Conservation (phyloP, 495 filamentous ascomycete genomes). For the Penicillium silybi region DNA sequence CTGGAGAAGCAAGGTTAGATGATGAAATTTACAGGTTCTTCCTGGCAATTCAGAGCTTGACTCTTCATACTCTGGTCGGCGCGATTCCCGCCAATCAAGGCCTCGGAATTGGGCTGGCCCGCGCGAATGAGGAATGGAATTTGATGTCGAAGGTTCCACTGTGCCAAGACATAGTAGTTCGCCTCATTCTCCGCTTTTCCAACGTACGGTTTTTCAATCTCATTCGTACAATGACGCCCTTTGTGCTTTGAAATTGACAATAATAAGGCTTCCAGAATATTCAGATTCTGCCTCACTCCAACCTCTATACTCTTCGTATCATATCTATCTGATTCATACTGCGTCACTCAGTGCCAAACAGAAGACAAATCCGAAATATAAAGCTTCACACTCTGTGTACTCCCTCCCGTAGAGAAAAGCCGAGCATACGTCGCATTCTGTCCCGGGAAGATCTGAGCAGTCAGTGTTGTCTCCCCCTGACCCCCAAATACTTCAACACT, state of each 20-base stretch:
- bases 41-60: no score
- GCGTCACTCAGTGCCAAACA: background rate
- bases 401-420: slow-evolving; percentile 21
- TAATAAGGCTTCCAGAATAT: no score
- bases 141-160: background rate
- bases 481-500: slow-evolving; percentile 30
- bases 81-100: background rate
- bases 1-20: background rate
- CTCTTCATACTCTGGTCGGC: no score
- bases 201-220: background rate
- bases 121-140: background rate
- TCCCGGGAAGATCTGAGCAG: slow-evolving; percentile 22
- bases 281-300: no score
- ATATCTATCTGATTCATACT: background rate
- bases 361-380: slow-evolving; percentile 6
- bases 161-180: background rate
- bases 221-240: no score
- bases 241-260: no score
- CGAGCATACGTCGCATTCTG: slow-evolving; percentile 15
- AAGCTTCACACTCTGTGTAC: slow-evolving; percentile 17
- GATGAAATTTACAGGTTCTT: no score
- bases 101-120: background rate
- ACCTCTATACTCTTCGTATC: no score
- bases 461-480: slow-evolving; percentile 16
- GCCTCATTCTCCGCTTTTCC: background rate